A percentile compares a stretch with the other conserved stretches of the same genome.
phyloP scores from a whole-genome alignment of 108 stramenopile genomes.

The Hondaea fermentalgiana region DNA sequence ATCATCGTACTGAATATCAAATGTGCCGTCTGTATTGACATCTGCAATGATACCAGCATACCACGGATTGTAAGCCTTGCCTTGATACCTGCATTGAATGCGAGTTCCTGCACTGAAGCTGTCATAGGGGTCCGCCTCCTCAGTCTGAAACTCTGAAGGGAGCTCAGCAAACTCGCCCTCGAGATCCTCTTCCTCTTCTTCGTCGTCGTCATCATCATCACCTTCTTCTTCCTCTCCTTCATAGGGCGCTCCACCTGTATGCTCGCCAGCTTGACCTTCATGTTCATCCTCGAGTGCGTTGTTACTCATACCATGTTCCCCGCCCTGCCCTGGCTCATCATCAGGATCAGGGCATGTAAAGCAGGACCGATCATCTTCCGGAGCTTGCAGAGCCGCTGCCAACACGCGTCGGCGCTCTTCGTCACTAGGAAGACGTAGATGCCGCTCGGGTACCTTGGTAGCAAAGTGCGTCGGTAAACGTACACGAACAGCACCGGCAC shows the following conservation, averaged over 20 bases:
- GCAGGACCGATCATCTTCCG: background rate
- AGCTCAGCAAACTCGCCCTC: background rate
- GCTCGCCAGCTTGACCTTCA: background rate
- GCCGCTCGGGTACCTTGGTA: background rate
- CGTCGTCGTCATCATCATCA: background rate
- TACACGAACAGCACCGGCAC: background rate
- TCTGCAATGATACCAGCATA: background rate
- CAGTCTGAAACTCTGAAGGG: background rate
- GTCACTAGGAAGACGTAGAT: background rate
- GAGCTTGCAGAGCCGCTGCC: background rate
- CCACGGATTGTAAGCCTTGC: slow-evolving; percentile 5
- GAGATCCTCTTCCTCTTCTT: too few relatives aligned
- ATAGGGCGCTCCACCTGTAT: too few relatives aligned
- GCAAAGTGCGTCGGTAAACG: background rate
- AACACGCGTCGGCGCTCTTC: background rate
- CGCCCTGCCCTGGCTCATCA: background rate
- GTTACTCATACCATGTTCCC: too few relatives aligned
- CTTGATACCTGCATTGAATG: background rate
- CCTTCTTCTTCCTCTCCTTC: background rate
- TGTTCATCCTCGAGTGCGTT: background rate
- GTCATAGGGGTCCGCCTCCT: background rate
- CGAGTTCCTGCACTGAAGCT: background rate
- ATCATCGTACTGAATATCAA: background rate
- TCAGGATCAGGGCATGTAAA: background rate
- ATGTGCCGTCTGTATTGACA: background rate